A percentile compares a stretch with the other conserved stretches of the same genome.
Conservation (phyloP, 306 rosid species). For the Quercus berberidifolia region DNA sequence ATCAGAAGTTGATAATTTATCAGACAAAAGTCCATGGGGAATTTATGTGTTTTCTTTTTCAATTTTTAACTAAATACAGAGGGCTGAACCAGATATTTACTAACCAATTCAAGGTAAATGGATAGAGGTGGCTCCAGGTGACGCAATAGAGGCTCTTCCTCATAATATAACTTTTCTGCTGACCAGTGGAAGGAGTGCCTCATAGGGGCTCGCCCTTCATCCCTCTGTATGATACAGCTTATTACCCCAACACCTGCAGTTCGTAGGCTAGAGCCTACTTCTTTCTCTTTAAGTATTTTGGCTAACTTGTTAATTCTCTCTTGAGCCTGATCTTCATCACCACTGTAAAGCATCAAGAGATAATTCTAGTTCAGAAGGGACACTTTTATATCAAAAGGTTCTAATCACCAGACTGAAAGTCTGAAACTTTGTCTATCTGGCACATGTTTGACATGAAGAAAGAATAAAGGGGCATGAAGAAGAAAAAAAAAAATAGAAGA, state of each 20-base stretch:
- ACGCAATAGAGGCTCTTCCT: slow-evolving; percentile 91
- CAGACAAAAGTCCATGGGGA: slow-evolving; percentile 19
- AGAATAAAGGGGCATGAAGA: neutral
- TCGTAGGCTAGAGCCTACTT: slow-evolving; percentile 61
- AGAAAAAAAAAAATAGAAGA: neutral
- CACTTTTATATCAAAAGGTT: slow-evolving; percentile 1
- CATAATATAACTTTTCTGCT: slow-evolving; percentile 61
- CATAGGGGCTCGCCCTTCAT: slow-evolving; percentile 99
- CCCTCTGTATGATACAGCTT: slow-evolving; percentile 96
- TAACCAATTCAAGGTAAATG: slow-evolving; percentile 95
- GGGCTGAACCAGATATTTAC: slow-evolving; percentile 34
- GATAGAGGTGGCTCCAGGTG: slow-evolving; percentile 98
- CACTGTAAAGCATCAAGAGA: slow-evolving; percentile 57
- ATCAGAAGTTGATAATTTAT: slow-evolving; percentile 23
- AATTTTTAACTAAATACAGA: slow-evolving; percentile 1
- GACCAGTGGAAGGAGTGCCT: slow-evolving; percentile 99
- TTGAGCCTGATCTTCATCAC: slow-evolving; percentile 98
- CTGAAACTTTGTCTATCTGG: slow-evolving; percentile 9
- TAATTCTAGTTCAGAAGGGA: slow-evolving; percentile 29
- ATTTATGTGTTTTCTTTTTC: slow-evolving; percentile 15
- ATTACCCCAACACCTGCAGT: slow-evolving; percentile 82
- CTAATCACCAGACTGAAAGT: slow-evolving; percentile 8
- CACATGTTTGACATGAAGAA: neutral
- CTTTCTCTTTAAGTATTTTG: slow-evolving; percentile 82
- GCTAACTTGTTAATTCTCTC: slow-evolving; percentile 90